These are phyloP conservation scores for Margaritispora aquatica DNA, from an alignment of 495 filamentous ascomycete species.

Conservation along the genomic window DNA sequence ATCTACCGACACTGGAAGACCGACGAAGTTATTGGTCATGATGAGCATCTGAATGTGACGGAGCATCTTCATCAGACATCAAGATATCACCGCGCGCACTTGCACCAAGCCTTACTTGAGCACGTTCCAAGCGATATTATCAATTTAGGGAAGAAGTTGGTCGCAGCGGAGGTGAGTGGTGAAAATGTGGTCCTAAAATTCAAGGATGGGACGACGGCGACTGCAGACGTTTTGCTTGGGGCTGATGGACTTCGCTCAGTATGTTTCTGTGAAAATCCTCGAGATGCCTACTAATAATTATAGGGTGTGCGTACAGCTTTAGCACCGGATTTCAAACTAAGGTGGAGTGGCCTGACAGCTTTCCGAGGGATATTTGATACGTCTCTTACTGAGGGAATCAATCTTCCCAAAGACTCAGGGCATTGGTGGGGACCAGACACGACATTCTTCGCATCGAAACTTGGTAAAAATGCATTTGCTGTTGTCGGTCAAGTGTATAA, in stretches of 20 bases:
- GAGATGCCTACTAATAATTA: neutral
- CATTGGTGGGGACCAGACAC: constrained; percentile 45
- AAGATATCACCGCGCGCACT: constrained; percentile 40
- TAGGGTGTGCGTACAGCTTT: constrained; percentile 30
- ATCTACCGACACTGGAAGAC: constrained; percentile 38
- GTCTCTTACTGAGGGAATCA: constrained; percentile 32
- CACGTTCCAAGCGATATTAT: constrained; percentile 32
- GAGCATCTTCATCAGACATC: constrained; percentile 38
- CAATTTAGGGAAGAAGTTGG: constrained; percentile 22
- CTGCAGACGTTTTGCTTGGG: constrained; percentile 29
- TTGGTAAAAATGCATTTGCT: constrained; percentile 37
- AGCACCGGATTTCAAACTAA: constrained; percentile 33
- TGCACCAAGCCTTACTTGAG: constrained; percentile 37
- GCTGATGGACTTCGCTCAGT: constrained; percentile 30
- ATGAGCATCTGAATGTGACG: constrained; percentile 31
- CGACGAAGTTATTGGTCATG: constrained; percentile 36
- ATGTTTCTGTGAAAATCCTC: neutral
- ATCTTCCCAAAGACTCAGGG: constrained; percentile 37
- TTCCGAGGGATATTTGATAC: constrained; percentile 41
- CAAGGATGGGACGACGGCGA: constrained; percentile 22
- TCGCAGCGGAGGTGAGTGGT: constrained; percentile 16
- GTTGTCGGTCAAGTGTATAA: constrained; percentile 39
- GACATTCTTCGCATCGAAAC: constrained; percentile 40
- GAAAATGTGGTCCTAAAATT: constrained; percentile 23
- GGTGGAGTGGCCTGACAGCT: constrained; percentile 39